Evolutionary conservation across 306 rosid genomes (phyloP).

Genomic region (Trifolium repens): DNA sequence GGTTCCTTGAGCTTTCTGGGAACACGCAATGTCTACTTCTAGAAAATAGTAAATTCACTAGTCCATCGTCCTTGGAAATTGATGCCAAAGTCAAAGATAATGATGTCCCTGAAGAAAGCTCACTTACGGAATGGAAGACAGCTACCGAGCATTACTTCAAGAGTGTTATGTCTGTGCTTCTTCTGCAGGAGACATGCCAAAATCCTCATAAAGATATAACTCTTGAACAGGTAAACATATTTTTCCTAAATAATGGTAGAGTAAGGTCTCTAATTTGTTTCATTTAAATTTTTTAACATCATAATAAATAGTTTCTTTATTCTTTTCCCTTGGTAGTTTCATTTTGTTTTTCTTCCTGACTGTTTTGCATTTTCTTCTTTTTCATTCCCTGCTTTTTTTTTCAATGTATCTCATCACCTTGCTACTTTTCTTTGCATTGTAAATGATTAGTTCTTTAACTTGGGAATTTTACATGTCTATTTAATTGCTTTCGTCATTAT

Average conservation of each 20-base stretch:
- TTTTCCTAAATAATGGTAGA: background rate
- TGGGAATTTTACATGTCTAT: conserved; percentile 14
- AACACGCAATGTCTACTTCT: conserved; percentile 60
- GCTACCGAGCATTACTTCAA: conserved; percentile 69
- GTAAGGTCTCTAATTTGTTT: conserved; percentile 4
- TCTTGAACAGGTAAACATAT: conserved; percentile 64
- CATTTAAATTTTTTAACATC: background rate
- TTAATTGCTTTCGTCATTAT: conserved; percentile 2
- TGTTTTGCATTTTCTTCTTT: background rate
- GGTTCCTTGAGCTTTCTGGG: conserved; percentile 78
- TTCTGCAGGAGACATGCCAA: conserved; percentile 66
- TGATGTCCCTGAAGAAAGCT: conserved; percentile 36
- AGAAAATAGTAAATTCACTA: conserved; percentile 45
- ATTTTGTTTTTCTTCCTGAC: background rate
- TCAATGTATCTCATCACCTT: background rate
- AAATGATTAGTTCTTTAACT: conserved; percentile 1
- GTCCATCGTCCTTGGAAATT: conserved; percentile 46
- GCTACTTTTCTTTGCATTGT: conserved; percentile 1
- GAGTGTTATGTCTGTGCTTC: conserved; percentile 72
- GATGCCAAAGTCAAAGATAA: conserved; percentile 36
- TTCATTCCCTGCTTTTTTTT: background rate
- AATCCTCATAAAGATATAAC: conserved; percentile 74
- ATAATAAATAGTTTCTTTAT: background rate
- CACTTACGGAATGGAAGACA: conserved; percentile 63
- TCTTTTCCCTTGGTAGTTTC: background rate